Evolutionary conservation across 495 filamentous ascomycete genomes (phyloP).

Genomic region (Tuber calosporum): DNA sequence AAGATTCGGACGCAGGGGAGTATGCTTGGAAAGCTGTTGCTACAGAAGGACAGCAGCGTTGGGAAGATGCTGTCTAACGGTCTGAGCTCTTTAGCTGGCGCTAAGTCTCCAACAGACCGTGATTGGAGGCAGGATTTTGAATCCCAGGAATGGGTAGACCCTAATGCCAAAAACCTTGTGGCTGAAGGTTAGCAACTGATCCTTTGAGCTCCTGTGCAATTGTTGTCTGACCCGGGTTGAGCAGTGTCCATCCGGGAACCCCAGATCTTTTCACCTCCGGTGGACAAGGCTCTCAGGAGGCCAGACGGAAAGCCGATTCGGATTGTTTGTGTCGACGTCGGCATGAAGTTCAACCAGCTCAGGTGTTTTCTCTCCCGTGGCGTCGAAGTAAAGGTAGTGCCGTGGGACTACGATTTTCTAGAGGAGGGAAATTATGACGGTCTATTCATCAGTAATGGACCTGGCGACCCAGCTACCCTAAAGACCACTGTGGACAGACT

Average conservation of each 20-base stretch:
- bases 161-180: slow-evolving; percentile 85
- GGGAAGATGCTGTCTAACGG: slow-evolving; percentile 32
- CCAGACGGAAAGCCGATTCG: slow-evolving; percentile 77
- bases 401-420: slow-evolving; percentile 70
- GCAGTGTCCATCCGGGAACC: slow-evolving; percentile 80
- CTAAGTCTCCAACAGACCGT: slow-evolving; percentile 37
- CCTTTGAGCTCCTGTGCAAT: neutral
- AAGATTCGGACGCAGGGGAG: slow-evolving; percentile 85
- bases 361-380: slow-evolving; percentile 83
- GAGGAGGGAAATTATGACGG: slow-evolving; percentile 67
- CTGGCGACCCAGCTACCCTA: slow-evolving; percentile 85
- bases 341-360: slow-evolving; percentile 95
- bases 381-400: slow-evolving; percentile 89
- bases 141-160: slow-evolving; percentile 76
- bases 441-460: slow-evolving; percentile 94
- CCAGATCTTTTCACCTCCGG: slow-evolving; percentile 67
- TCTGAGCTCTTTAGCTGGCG: slow-evolving; percentile 35
- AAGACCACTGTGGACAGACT: slow-evolving; percentile 69
- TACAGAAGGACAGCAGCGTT: slow-evolving; percentile 49
- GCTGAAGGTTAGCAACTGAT: slow-evolving; percentile 66
- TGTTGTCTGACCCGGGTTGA: slow-evolving; percentile 10
- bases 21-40: slow-evolving; percentile 87
- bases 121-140: slow-evolving; percentile 67
- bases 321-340: slow-evolving; percentile 88
- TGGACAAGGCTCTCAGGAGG: slow-evolving; percentile 62